Evolutionary conservation across 108 stramenopile genomes (phyloP).

Genomic region (Skeletonema tropicum): DNA sequence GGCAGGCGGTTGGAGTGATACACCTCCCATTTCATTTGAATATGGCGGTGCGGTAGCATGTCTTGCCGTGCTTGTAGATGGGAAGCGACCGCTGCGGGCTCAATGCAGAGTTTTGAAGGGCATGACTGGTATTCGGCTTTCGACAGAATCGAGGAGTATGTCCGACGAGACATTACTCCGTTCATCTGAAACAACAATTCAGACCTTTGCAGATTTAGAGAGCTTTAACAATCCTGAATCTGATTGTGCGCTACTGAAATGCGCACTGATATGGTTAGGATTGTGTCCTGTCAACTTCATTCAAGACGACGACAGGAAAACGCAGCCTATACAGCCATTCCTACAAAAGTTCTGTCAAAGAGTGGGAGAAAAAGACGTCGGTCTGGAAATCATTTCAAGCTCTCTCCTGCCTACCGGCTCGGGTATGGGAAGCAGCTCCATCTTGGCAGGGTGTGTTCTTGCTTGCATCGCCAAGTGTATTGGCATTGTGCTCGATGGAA

Average conservation of each 20-base stretch:
- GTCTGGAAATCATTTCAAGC: constrained; percentile 67
- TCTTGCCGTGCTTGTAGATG: constrained; percentile 71
- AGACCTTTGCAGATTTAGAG: constrained; percentile 43
- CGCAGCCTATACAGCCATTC: constrained; percentile 43
- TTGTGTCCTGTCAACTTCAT: constrained; percentile 54
- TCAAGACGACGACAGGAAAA: constrained; percentile 1
- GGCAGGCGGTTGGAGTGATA: constrained; percentile 90
- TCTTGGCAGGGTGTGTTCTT: constrained; percentile 79
- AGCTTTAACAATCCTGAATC: constrained; percentile 62
- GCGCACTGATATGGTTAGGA: constrained; percentile 62
- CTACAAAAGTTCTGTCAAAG: constrained; percentile 64
- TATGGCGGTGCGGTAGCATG: constrained; percentile 75
- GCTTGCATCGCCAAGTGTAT: constrained; percentile 54
- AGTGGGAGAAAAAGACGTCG: constrained; percentile 39
- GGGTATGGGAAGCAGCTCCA: constrained; percentile 86
- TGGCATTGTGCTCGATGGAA: constrained; percentile 42
- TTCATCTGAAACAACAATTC: constrained; percentile 31
- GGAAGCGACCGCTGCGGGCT: constrained; percentile 64
- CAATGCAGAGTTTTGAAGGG: constrained; percentile 55
- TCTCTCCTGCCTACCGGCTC: constrained; percentile 81
- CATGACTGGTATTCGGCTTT: constrained; percentile 50
- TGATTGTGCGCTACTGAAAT: constrained; percentile 74
- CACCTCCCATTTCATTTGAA: constrained; percentile 86
- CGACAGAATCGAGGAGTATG: constrained; percentile 58
- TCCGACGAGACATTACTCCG: constrained; percentile 31